phyloP scores from a whole-genome alignment of 371 early-diverging fungal genomes.

The Mucor lusitanicus region DNA sequence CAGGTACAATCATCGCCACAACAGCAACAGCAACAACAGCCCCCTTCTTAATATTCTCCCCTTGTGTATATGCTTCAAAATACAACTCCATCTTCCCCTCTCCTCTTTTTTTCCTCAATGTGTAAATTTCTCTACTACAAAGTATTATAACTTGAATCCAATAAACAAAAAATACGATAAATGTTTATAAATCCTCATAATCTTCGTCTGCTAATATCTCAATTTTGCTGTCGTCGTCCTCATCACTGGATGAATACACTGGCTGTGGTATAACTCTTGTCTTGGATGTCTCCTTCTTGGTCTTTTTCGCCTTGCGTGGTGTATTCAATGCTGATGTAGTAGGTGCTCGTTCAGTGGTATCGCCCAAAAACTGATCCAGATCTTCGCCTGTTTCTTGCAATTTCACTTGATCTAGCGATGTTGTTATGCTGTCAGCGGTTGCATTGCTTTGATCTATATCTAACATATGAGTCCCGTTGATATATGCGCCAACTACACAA shows the following conservation, averaged over 20 bases:
- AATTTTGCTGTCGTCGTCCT: constrained; percentile 13
- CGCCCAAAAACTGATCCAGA: constrained; percentile 26
- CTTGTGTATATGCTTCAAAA: constrained; percentile 1
- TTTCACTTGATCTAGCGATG: constrained; percentile 25
- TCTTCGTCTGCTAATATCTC: constrained; percentile 48
- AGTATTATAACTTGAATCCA: background rate
- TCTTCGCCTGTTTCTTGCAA: constrained; percentile 22
- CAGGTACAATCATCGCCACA: background rate
- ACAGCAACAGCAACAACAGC: constrained; percentile 9
- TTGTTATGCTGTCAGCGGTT: background rate
- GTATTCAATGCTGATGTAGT: background rate
- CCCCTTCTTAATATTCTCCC: background rate
- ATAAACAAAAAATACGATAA: background rate
- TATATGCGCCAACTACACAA: background rate
- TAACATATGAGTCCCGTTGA: background rate
- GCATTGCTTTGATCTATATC: background rate
- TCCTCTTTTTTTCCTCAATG: background rate
- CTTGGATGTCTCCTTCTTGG: background rate
- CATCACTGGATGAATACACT: constrained; percentile 2
- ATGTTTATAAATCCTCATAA: constrained; percentile 28
- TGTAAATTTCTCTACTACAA: background rate
- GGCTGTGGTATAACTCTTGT: background rate
- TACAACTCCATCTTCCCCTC: background rate
- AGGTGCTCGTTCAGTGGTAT: background rate
- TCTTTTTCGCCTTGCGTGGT: constrained; percentile 1